phyloP scores from a whole-genome alignment of 75 land plant genomes.

The Picea sitchensis region DNA sequence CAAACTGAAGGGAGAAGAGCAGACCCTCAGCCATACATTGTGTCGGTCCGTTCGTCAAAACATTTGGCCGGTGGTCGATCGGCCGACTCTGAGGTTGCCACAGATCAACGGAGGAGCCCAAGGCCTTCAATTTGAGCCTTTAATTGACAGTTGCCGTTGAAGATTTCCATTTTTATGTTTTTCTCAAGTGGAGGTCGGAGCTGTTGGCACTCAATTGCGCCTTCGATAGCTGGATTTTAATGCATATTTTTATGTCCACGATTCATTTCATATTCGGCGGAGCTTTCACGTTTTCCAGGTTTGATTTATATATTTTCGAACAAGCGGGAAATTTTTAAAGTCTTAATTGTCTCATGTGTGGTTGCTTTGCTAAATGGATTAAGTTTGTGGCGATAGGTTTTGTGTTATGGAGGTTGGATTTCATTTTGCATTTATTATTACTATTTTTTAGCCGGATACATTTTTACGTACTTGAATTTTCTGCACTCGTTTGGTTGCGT shows the following conservation, averaged over 20 bases:
- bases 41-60: neutral
- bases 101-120: neutral
- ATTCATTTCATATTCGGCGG: too few relatives aligned
- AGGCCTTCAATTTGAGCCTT: neutral
- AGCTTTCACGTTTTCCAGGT: neutral
- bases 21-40: neutral
- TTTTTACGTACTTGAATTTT: neutral
- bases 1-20: neutral
- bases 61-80: neutral
- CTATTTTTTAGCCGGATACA: neutral
- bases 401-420: neutral
- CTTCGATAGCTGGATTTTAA: neutral
- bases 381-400: neutral
- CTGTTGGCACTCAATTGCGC: neutral
- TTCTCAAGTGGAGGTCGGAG: neutral
- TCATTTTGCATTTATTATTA: neutral
- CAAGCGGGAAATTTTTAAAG: conserved; percentile 6
- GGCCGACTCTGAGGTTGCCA: neutral
- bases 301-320: neutral
- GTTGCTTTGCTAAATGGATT: neutral
- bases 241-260: neutral
- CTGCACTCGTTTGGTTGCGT: neutral
- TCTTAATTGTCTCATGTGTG: neutral
- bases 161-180: neutral
- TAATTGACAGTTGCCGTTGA: neutral